Percentiles rank a stretch among this genome's conserved stretches.
Conservation (phyloP, 1,284 basidiomycete genomes). For the Cryptococcus maquisensis region DNA sequence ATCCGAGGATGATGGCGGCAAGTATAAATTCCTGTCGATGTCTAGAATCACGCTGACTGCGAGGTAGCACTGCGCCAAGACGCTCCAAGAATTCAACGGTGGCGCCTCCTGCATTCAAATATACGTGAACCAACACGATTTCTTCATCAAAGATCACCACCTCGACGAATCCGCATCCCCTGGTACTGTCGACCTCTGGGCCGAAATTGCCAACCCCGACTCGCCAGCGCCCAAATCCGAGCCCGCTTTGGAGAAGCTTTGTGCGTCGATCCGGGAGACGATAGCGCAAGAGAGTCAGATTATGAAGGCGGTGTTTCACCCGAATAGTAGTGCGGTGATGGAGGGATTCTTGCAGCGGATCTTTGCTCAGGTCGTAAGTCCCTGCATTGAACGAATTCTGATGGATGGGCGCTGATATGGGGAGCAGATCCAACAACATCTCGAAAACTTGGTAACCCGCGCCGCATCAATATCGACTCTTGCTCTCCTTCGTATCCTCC, state of each 20-base stretch:
- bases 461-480: constrained; percentile 74
- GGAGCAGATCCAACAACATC: constrained; percentile 85
- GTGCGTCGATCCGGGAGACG: constrained; percentile 81
- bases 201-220: constrained; percentile 71
- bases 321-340: constrained; percentile 95
- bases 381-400: not conserved
- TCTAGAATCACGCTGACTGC: not conserved
- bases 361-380: constrained; percentile 89
- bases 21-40: constrained; percentile 34
- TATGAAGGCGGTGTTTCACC: constrained; percentile 93
- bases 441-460: constrained; percentile 76
- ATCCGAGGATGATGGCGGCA: constrained; percentile 99
- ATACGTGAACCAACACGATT: constrained; percentile 99
- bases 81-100: constrained; percentile 95
- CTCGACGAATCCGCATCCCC: constrained; percentile 41
- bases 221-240: constrained; percentile 73
- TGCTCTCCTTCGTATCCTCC: constrained; percentile 84
- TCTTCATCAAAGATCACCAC: constrained; percentile 82
- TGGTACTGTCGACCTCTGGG: constrained; percentile 56
- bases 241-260: constrained; percentile 71
- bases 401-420: not conserved
- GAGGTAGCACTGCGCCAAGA: constrained; percentile 87
- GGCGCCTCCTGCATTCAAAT: constrained; percentile 95
- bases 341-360: constrained; percentile 96
- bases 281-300: constrained; percentile 96